Conservation (phyloP, 106 monocot species). For the Gastrodia elata region DNA sequence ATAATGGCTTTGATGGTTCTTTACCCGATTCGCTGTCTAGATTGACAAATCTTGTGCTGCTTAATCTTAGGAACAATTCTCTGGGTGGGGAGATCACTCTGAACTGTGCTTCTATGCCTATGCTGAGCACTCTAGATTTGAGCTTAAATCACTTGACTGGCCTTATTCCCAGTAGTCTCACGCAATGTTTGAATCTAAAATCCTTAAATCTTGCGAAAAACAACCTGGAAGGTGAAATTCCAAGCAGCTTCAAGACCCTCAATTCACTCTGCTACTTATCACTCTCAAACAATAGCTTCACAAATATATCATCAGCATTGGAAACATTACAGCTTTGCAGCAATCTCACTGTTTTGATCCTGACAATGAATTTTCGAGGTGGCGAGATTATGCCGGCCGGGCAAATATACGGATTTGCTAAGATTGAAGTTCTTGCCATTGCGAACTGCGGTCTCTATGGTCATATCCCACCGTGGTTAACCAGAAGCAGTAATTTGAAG, state of each 20-base stretch:
- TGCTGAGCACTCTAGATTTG: slow-evolving; percentile 41
- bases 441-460: slow-evolving; percentile 46
- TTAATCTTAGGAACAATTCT: slow-evolving; percentile 52
- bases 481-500: slow-evolving; percentile 15
- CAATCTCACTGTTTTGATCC: slow-evolving; percentile 35
- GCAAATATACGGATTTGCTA: slow-evolving; percentile 34
- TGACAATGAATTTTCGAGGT: slow-evolving; percentile 38
- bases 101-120: slow-evolving; percentile 17
- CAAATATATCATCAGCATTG: slow-evolving; percentile 40
- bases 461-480: slow-evolving; percentile 33
- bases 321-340: slow-evolving; percentile 32
- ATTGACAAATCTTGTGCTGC: slow-evolving; percentile 14
- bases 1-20: slow-evolving; percentile 26
- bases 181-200: slow-evolving; percentile 25
- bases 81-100: slow-evolving; percentile 35
- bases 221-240: slow-evolving; percentile 37
- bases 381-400: slow-evolving; percentile 30
- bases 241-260: slow-evolving; percentile 37
- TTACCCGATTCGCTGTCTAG: slow-evolving; percentile 40
- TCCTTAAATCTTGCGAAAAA: slow-evolving; percentile 48
- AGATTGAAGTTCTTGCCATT: slow-evolving; percentile 34
- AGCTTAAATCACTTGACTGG: slow-evolving; percentile 40
- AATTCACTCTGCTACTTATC: slow-evolving; percentile 29
- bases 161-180: slow-evolving; percentile 27
- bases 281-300: slow-evolving; percentile 38